Evolutionary conservation across 2,329 filamentous ascomycete species (phyloP), one percentile per base, ranked within the genome.

Genomic region (Pseudogymnoascus sp.): DNA sequence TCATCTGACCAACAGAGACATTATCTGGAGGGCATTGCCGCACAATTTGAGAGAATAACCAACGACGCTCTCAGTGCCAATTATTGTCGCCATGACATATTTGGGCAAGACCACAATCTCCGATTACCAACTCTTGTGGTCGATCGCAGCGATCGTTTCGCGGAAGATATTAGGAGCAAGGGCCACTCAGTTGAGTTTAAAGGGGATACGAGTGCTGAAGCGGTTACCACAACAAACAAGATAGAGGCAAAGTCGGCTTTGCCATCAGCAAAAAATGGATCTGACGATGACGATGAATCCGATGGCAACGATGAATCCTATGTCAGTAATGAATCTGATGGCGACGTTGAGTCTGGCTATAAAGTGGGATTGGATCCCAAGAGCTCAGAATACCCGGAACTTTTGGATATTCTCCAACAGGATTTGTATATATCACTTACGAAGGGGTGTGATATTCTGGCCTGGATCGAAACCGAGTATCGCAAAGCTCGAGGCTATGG

Each of bases 1-100:
- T 82, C 78, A 0, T 14, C 73, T 0, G 61, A 72, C 0, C 78
- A 85, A 60, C 82, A 86, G 64, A 75, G 75, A 0, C 68, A 73
- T 2, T 78, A 79, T 10, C 71, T 86, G n/a, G 28, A 40, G 18
- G 28, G 50, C 1, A 64, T 64, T 10, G 42, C 60, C 0, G 28
- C 44, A 2, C 25, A 40, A 2, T 64, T 64, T 11, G 59, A 64
- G 21, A 34, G 11, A 6, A 23, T 62, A 21, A 40, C 38, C 4
- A 62, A 59, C 2, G 40, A 21, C 10, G 63, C 60, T 11, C 28
- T 64, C 11, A 18, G 38, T 31, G 36, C 28, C 1, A 44, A 40
- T 4, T 64, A 64, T 36, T 18, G n/a, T 40, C 60, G 60, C 0
- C 18, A 62, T 59, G 25, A 28, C 0, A 11, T 53, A 28, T 62